These are phyloP conservation scores for Vaccinium vitisidaea DNA, from an alignment of 148 eudicot species.

Conservation along the genomic window DNA sequence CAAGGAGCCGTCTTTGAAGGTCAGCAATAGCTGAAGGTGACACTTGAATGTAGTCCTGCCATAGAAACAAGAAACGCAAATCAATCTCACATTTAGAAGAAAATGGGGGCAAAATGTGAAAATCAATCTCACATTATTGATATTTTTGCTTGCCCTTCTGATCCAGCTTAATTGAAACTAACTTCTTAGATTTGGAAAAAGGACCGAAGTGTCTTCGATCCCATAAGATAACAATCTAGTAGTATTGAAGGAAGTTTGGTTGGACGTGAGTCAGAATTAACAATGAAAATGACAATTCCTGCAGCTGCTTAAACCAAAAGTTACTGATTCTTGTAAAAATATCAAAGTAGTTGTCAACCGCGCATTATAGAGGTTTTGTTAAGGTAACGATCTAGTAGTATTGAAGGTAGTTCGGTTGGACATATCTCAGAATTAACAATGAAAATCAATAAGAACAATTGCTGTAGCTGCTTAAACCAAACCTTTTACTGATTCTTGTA, in stretches of 20 bases:
- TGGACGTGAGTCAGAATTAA: background rate
- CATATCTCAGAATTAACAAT: background rate
- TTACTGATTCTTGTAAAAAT: background rate
- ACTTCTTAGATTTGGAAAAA: background rate
- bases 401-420: background rate
- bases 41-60: constrained; percentile 30
- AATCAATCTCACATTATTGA: background rate
- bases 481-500: background rate
- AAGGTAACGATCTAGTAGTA: background rate
- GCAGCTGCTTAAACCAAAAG: background rate
- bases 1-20: constrained; percentile 35
- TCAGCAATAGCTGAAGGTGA: constrained; percentile 33
- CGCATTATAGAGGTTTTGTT: background rate
- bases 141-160: background rate
- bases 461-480: background rate
- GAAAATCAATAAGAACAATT: background rate
- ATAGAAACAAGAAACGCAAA: background rate
- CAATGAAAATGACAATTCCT: background rate
- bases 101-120: background rate
- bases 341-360: background rate
- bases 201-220: background rate
- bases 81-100: background rate
- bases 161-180: background rate
- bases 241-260: background rate
- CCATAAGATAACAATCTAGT: background rate